Base-by-base conservation (phyloP, 305 asterid species). In the Fraxinus albicans region DNA sequence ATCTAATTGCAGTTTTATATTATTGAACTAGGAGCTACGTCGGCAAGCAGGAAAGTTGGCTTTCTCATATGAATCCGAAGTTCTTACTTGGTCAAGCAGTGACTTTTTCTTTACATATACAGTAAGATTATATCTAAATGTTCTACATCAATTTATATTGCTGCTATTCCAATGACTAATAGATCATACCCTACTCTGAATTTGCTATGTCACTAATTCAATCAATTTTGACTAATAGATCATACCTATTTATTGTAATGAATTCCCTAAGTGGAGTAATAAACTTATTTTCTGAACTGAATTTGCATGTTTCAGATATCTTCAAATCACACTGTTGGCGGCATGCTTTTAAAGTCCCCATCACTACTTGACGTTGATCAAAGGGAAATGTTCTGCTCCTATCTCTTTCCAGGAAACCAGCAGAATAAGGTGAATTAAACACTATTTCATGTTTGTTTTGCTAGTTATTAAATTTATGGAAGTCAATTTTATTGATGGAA, bases 311-410 rank as follows among this genome's bases (percentile, higher is more conserved):
- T 90, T 55, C 95, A 96, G 99, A 86, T 94, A 65, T 87, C 93
- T 35, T 83, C 93, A 84, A 89, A 84, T 79, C 89, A 87, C 58
- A 90, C 87, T 60, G 76, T 10, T 89, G 99, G 99, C 21, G 88
- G 92, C 76, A 90, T 93, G 60, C 89, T 96, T 84, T 86, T 94
- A 89, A 93, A 88, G 84, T 88, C 97, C 81, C 93, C 99, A 44
- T 77, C 88, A 47, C 77, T 73, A 55, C 85, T 83, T 73, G 98
- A 96, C 88, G 90, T 85, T 63, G 98, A 96, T 89, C 91, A 75
- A 69, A 88, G 98, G 88, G 93, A 94, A 67, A 86, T 88, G 90
- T 96, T 96, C 88, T 91, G 90, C 90, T 94, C 94, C 91, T 91
- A 89, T 90, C 86, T 94, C 75, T 89, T 87, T 86, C 99, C 99